Evolutionary conservation across 441 rosid species (phyloP).

Genomic region (Populus hybrid): DNA sequence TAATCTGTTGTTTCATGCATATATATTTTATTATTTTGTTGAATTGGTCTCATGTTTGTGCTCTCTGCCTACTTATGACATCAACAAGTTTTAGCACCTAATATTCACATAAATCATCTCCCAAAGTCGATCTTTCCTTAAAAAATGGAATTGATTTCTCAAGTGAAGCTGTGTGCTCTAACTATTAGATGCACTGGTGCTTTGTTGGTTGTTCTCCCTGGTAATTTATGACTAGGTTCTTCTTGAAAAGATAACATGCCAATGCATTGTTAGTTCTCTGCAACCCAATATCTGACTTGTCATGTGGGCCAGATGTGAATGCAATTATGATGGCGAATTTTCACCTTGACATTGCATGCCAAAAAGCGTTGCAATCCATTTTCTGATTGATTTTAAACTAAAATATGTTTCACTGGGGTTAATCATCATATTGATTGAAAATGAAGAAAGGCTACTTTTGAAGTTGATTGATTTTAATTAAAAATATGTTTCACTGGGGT

Average conservation of each 20-base stretch:
- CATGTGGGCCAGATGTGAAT: neutral
- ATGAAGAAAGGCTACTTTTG: no score
- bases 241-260: neutral
- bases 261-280: neutral
- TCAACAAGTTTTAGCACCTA: neutral
- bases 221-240: neutral
- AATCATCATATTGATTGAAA: no score
- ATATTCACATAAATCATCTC: neutral
- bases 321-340: neutral
- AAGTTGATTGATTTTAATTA: no score
- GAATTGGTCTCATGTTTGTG: slow-evolving; percentile 2
- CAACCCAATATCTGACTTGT: neutral
- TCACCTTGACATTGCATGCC: neutral
- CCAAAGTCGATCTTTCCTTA: neutral
- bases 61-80: neutral
- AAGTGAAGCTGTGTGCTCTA: neutral
- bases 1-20: slow-evolving; percentile 13
- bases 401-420: no score
- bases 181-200: neutral
- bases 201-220: neutral
- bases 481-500: no score
- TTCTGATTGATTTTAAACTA: neutral
- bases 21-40: slow-evolving; percentile 7
- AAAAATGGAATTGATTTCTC: neutral
- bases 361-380: neutral